Conservation (phyloP, 768 basidiomycete species). For the Candolleomyces aberdarensis region DNA sequence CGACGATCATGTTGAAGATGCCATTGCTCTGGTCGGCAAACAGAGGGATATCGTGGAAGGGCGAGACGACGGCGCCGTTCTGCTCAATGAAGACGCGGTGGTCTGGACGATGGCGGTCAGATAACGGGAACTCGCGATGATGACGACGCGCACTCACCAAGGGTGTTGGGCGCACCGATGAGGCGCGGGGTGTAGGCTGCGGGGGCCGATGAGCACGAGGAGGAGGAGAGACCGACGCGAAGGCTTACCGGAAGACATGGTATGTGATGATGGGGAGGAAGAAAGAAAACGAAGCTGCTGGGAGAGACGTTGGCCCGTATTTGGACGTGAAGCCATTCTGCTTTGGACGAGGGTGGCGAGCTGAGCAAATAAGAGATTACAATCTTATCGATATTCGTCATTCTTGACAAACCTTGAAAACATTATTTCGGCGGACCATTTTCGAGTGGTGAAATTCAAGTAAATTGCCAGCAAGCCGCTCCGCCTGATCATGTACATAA, state of each 20-base stretch:
- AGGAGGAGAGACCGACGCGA: slow-evolving; percentile 13
- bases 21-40: slow-evolving; percentile 94
- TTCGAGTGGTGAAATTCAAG: too few species aligned
- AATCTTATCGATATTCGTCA: slow-evolving; percentile 13
- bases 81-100: slow-evolving; percentile 95
- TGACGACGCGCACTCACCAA: slow-evolving; percentile 54
- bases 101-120: slow-evolving; percentile 48
- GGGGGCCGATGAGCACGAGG: slow-evolving; percentile 11
- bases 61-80: slow-evolving; percentile 76
- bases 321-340: slow-evolving; percentile 37
- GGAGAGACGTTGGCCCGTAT: slow-evolving; percentile 51
- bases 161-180: slow-evolving; percentile 88
- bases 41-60: slow-evolving; percentile 97
- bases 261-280: slow-evolving; percentile 28
- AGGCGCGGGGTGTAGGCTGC: slow-evolving; percentile 72
- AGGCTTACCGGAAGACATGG: slow-evolving; percentile 48
- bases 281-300: slow-evolving; percentile 59
- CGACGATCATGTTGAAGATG: slow-evolving; percentile 98
- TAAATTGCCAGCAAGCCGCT: slow-evolving; percentile 1
- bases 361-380: slow-evolving; percentile 13
- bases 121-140: slow-evolving; percentile 18
- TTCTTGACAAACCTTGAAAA: background rate
- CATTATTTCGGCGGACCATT: background rate
- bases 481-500: background rate
- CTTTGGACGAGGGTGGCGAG: slow-evolving; percentile 21